These are phyloP conservation scores for Auriscalpium vulgare DNA, from an alignment of 768 basidiomycete genomes.

Conservation along the genomic window DNA sequence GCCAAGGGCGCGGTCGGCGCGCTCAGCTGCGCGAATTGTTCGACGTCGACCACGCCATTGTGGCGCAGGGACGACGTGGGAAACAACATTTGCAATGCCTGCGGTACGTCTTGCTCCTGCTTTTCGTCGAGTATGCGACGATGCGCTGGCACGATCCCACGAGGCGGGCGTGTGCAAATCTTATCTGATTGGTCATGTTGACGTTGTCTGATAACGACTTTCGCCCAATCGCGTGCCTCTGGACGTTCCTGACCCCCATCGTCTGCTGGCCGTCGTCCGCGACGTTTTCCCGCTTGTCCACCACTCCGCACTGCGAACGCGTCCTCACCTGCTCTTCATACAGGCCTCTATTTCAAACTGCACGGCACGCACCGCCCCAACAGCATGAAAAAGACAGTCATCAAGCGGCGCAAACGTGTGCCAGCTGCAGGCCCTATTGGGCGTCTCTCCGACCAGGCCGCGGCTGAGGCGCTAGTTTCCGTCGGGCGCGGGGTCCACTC, in stretches of 20 bases:
- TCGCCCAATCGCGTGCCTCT: slow-evolving; percentile 3
- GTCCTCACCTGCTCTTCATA: slow-evolving; percentile 13
- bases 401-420: slow-evolving; percentile 96
- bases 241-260: background rate
- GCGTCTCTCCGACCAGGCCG: slow-evolving; percentile 76
- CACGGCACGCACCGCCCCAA: slow-evolving; percentile 96
- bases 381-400: slow-evolving; percentile 98
- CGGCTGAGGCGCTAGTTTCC: slow-evolving; percentile 81
- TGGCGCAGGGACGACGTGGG: slow-evolving; percentile 89
- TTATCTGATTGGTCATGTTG: slow-evolving; percentile 20
- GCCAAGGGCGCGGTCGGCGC: slow-evolving; percentile 48
- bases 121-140: background rate
- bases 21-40: slow-evolving; percentile 80
- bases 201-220: slow-evolving; percentile 1
- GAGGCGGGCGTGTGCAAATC: slow-evolving; percentile 9
- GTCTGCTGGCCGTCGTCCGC: no score
- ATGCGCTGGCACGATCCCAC: slow-evolving; percentile 10
- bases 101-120: slow-evolving; percentile 52
- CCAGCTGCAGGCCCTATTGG: slow-evolving; percentile 62
- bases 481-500: slow-evolving; percentile 51
- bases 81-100: slow-evolving; percentile 92
- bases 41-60: slow-evolving; percentile 81
- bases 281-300: slow-evolving; percentile 34
- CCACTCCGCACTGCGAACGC: slow-evolving; percentile 19
- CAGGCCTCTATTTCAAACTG: slow-evolving; percentile 96